Base-by-base conservation (phyloP, 805 yeast genomes). In the Candida ortonii region DNA sequence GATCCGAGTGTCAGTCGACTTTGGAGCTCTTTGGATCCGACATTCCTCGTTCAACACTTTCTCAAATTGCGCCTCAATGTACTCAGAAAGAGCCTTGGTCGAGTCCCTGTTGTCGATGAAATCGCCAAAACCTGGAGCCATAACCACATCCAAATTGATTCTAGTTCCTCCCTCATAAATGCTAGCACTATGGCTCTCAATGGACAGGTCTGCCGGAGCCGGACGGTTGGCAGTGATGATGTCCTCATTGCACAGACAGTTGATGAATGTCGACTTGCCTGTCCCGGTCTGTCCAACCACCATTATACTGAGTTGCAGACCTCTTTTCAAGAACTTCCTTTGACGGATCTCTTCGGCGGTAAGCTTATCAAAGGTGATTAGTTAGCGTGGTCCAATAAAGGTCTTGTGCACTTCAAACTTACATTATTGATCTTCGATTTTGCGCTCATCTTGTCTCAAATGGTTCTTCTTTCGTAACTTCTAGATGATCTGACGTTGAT, bases 191-290 rank as follows among this genome's bases (percentile, higher is more conserved):
- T 46, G 49, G 48, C 46, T 62, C 57, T 65, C 55, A 50, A 55
- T 44, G 5, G 44, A 18, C 18, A 57, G 18, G 16, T 51, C 55
- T 3, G 49, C 44, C 0, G 48, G 63, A 39, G 39, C 72, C 62
- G 54, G 65, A 53, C 55, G 46, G 55, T 61, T 59, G 49, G 66
- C 29, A 62, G 66, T 52, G 54, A 70, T 72, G 47, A 59, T 47
- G 52, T 63, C 61, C 43, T 62, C 52, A 61, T 82, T 81, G 52
- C 87, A 84, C 44, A 89, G 67, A 9, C 93, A 78, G 65, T 89
- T 86, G 48, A 88, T 63, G 47, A 88, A 85, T 1, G 89, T 78
- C 3, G 87, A 71, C 58, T 86, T 85, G 1, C 88, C 86, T 23
- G 86, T 67, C 10, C 96, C 96, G 8, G 50, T 45, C 36, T 71